A percentile compares a stretch with the other conserved stretches of the same genome.
Evolutionary conservation across 208 protist genomes (phyloP).

Genomic region (Crithidia mellificae): DNA sequence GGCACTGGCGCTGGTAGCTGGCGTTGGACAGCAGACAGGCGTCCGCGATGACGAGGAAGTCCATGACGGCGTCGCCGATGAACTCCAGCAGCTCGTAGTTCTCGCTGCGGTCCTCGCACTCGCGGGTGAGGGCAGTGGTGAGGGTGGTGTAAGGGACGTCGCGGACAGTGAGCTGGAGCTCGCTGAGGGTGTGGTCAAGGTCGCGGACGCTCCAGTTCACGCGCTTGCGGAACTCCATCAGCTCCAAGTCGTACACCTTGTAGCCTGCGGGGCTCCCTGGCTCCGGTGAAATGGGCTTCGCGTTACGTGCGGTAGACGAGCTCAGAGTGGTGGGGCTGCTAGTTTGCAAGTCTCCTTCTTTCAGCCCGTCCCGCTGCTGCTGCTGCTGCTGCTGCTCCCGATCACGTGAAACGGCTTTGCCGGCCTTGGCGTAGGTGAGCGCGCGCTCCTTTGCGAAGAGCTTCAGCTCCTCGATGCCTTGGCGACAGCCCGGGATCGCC

Average conservation of each 20-base stretch:
- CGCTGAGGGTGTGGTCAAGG: constrained; percentile 19
- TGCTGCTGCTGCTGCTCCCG: neutral
- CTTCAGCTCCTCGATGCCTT: constrained; percentile 21
- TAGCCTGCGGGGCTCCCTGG: neutral
- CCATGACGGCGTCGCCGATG: constrained; percentile 72
- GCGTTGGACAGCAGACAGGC: constrained; percentile 29
- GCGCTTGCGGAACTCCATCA: constrained; percentile 28
- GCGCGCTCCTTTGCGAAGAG: constrained; percentile 17
- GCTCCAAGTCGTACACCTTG: constrained; percentile 2
- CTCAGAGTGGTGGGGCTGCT: neutral
- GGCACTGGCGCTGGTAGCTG: neutral
- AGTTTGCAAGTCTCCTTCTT: too few species aligned
- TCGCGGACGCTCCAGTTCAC: constrained; percentile 18
- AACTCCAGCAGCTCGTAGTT: constrained; percentile 78
- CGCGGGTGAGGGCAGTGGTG: constrained; percentile 47
- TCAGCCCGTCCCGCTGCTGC: neutral
- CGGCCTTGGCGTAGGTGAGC: constrained; percentile 18
- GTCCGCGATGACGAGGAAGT: constrained; percentile 57
- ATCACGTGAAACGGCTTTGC: constrained; percentile 8
- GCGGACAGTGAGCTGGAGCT: constrained; percentile 16
- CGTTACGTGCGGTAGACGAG: neutral
- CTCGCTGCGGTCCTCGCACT: constrained; percentile 42
- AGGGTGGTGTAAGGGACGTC: constrained; percentile 19
- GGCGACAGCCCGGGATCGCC: constrained; percentile 8
- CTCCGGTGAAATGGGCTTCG: neutral